phyloP scores from a whole-genome alignment of 1,284 basidiomycete species.

The Rhodotorula sp. region DNA sequence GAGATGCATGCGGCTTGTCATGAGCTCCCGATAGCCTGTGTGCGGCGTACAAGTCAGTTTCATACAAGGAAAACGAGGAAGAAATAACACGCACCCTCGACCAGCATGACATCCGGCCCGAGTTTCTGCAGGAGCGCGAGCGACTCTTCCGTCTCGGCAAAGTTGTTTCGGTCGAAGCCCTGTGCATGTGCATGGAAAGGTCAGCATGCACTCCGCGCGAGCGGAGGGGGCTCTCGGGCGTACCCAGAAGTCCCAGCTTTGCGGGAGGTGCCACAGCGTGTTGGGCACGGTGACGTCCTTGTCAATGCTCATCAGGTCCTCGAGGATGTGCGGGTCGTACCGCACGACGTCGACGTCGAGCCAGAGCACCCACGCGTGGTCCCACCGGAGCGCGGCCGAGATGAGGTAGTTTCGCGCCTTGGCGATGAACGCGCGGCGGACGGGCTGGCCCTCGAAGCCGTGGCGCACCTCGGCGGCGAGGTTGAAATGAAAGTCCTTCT shows the following conservation, averaged over 20 bases:
- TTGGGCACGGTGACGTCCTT: constrained; percentile 36
- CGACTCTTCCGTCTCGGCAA: constrained; percentile 33
- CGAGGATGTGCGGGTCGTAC: constrained; percentile 34
- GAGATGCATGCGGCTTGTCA: constrained; percentile 22
- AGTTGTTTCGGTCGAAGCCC: constrained; percentile 38
- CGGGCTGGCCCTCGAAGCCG: constrained; percentile 34
- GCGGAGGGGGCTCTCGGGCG: neutral
- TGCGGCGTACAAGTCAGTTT: neutral
- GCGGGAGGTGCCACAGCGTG: constrained; percentile 28
- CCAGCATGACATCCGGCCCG: constrained; percentile 32
- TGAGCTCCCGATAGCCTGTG: constrained; percentile 30
- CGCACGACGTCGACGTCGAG: constrained; percentile 39
- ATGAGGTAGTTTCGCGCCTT: constrained; percentile 36
- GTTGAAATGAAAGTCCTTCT: constrained; percentile 31
- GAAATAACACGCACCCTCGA: constrained; percentile 11
- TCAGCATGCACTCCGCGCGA: no score
- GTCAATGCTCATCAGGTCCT: constrained; percentile 34
- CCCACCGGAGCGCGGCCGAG: constrained; percentile 16
- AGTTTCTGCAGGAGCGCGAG: constrained; percentile 21
- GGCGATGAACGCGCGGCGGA: constrained; percentile 32
- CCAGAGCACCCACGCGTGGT: constrained; percentile 35
- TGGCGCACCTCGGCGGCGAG: constrained; percentile 25
- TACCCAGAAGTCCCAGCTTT: constrained; percentile 38
- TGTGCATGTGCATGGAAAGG: neutral
- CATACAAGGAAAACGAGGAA: neutral